Conservation (phyloP, 2,329 filamentous ascomycete species). For the Fusarium oligoseptatum region DNA sequence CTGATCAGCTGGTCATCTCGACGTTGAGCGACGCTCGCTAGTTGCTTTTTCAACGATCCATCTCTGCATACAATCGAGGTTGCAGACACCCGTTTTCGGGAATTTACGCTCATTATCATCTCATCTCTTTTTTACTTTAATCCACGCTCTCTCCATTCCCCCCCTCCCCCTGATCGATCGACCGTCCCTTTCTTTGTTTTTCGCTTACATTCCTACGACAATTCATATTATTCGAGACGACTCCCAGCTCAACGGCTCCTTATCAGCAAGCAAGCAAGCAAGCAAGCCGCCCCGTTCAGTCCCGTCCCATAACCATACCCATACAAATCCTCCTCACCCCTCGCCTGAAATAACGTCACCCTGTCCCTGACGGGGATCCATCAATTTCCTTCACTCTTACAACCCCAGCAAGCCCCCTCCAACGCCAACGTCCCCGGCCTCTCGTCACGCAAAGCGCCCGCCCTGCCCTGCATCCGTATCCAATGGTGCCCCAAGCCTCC, state of each 20-base stretch:
- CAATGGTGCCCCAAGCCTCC: conserved; percentile 39
- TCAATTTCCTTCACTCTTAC: conserved; percentile 35
- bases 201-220: conserved; percentile 18
- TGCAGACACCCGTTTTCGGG: conserved; percentile 18
- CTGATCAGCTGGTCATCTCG: conserved; percentile 10
- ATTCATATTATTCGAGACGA: conserved; percentile 18
- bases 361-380: conserved; percentile 42
- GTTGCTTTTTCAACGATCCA: conserved; percentile 38
- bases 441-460: conserved; percentile 22
- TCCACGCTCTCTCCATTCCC: neutral
- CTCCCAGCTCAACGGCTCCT: conserved; percentile 33
- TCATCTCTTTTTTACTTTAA: conserved; percentile 9
- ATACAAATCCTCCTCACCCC: neutral
- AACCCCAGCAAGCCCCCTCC: conserved; percentile 31
- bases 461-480: conserved; percentile 15
- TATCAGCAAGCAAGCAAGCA: conserved; percentile 26
- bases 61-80: conserved; percentile 21
- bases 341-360: conserved; percentile 40
- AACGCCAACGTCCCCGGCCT: conserved; percentile 32
- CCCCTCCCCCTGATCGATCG: conserved; percentile 10
- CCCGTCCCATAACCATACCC: neutral
- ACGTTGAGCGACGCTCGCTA: conserved; percentile 26
- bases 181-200: conserved; percentile 6
- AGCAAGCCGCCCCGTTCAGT: conserved; percentile 24
- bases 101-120: conserved; percentile 32